These are phyloP conservation scores for Cercospora beticola DNA, from an alignment of 2,329 filamentous ascomycete genomes.

Conservation along the genomic window DNA sequence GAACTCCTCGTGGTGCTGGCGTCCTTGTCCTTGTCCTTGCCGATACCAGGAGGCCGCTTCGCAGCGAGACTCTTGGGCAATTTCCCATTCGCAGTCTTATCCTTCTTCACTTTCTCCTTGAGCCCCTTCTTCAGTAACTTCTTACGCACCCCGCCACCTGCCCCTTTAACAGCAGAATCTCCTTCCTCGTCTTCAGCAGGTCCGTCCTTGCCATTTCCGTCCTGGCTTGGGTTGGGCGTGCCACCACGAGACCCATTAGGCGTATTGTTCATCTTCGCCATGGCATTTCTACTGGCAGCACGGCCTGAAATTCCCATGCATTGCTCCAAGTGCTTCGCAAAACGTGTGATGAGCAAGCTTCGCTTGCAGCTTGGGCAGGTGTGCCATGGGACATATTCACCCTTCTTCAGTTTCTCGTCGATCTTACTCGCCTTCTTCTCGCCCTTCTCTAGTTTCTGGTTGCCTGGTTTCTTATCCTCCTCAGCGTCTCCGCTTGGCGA, in stretches of 20 bases:
- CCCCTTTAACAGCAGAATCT: slow-evolving; percentile 27
- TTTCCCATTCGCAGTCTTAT: slow-evolving; percentile 41
- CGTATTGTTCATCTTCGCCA: slow-evolving; percentile 46
- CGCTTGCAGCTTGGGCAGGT: slow-evolving; percentile 62
- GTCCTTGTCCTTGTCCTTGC: slow-evolving; percentile 11
- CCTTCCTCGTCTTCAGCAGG: slow-evolving; percentile 34
- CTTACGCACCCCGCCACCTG: slow-evolving; percentile 37
- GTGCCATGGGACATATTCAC: slow-evolving; percentile 55
- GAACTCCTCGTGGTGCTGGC: slow-evolving; percentile 21
- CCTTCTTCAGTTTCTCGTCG: slow-evolving; percentile 49
- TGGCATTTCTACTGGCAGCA: slow-evolving; percentile 51
- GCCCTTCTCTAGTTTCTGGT: slow-evolving; percentile 46
- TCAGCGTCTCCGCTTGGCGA: slow-evolving; percentile 34
- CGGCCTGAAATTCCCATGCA: slow-evolving; percentile 59
- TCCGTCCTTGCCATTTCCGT: slow-evolving; percentile 29
- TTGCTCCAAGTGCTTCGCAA: slow-evolving; percentile 62
- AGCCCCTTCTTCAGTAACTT: slow-evolving; percentile 42
- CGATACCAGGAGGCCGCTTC: slow-evolving; percentile 26
- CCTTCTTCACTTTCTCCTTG: slow-evolving; percentile 47
- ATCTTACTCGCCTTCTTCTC: slow-evolving; percentile 45
- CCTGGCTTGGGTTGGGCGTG: slow-evolving; percentile 36
- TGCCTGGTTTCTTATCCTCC: slow-evolving; percentile 28
- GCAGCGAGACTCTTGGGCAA: slow-evolving; percentile 29
- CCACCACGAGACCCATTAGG: slow-evolving; percentile 36
- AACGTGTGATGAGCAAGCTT: slow-evolving; percentile 60